Evolutionary conservation across 2,329 filamentous ascomycete genomes (phyloP), one percentile per base, ranked within the genome.

Genomic region (Ophiocordyceps polyrhachis-furcata): DNA sequence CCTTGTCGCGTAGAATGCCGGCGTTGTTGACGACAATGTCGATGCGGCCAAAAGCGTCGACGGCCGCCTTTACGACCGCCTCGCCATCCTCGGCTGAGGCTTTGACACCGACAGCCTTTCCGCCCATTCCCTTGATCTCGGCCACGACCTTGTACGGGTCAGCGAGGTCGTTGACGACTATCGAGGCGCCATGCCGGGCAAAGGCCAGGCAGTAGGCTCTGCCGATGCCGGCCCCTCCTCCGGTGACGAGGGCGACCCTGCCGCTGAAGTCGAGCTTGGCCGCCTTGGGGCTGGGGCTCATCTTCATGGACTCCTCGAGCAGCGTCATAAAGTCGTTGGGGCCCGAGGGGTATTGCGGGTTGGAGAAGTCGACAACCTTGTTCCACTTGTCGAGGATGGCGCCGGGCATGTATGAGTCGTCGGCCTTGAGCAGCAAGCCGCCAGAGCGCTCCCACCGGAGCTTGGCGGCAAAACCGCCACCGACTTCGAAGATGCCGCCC

Each of bases 1-100:
- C 88, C 77, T 95, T 96, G 71, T 98, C 91, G 43, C 91, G 81
- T 45, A 98, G 78, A 55, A 98, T 98, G 58, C 91, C 91, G 44
- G 91, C 91, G 58, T 98, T 98, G 78, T 98, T 98, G 70, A 98
- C 74, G 51, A 98, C 65, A 50, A 98, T 88, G 59, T 98, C 91
- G 55, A 98, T 75, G 55, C 91, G 84, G 55, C 91, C 91, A 61
- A 83, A 96, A 38, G 82, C 79, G 58, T 96, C 89, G 56, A 98
- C 93, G 46, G 89, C 89, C 47, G 76, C 80, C 74, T 95, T 93
- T 55, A 98, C 80, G 42, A 96, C 85, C 37, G 73, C 73, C 45
- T 95, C 88, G 42, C 91, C 91, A 49, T 98, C 86, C 62, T 94
- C 85, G 48, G 88, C 88, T 43, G 84, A 93, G 47, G 85, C 86